Conservation (phyloP, 148 eudicot species). For the Fagopyrum homotropicum region DNA sequence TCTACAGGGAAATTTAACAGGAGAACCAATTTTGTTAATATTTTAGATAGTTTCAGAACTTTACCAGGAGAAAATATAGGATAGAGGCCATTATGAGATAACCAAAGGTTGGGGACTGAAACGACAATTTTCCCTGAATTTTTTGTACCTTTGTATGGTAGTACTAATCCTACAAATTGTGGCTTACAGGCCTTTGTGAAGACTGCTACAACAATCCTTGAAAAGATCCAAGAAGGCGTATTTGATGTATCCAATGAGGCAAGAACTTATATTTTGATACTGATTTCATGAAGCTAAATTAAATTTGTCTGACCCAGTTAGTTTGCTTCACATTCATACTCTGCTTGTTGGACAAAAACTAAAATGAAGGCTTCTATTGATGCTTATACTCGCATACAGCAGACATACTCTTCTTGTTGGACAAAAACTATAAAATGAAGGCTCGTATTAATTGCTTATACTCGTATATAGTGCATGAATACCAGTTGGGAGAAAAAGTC, state of each 20-base stretch:
- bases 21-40: no score
- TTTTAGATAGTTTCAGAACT: no score
- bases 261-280: not conserved
- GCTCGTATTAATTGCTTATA: not conserved
- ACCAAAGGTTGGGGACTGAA: no score
- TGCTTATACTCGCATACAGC: not conserved
- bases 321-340: not conserved
- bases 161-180: not conserved
- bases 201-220: conserved; percentile 50
- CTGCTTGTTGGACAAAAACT: not conserved
- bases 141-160: not conserved
- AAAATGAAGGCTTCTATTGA: not conserved
- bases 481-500: not conserved
- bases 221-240: conserved; percentile 65
- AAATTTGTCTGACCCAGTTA: not conserved
- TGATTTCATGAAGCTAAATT: not conserved
- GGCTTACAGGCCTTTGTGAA: conserved; percentile 42
- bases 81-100: no score
- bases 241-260: conserved; percentile 77
- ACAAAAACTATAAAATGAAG: not conserved
- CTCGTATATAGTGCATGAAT: not conserved
- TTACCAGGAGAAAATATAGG: no score
- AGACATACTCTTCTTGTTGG: not conserved
- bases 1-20: no score
- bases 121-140: not conserved